These are phyloP conservation scores for Citrus trifoliata DNA, from an alignment of 345 rosid genomes.

Conservation along the genomic window DNA sequence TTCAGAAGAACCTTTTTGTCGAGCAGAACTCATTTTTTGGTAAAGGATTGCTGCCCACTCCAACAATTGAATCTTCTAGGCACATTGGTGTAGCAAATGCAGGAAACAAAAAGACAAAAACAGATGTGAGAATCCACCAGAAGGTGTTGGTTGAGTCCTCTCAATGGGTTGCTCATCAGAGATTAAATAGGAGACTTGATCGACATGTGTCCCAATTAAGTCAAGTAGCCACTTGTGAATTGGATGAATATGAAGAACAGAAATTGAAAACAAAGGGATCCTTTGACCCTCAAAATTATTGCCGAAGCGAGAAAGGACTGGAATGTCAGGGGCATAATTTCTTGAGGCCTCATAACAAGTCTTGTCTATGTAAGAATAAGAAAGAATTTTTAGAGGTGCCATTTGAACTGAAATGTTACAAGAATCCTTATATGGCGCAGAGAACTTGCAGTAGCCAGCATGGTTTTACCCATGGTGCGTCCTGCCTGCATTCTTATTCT, in stretches of 20 bases:
- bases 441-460: neutral
- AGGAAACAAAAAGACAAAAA: neutral
- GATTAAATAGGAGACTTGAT: neutral
- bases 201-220: neutral
- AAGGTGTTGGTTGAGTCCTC: neutral
- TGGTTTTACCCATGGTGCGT: neutral
- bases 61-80: neutral
- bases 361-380: neutral
- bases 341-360: neutral
- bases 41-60: conserved; percentile 1
- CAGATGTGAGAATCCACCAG: neutral
- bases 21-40: neutral
- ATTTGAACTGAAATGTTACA: neutral
- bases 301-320: neutral
- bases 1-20: conserved; percentile 1
- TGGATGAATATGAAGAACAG: neutral
- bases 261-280: neutral
- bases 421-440: neutral
- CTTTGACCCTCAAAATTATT: neutral
- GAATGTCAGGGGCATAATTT: neutral
- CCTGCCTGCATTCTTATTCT: neutral
- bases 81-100: neutral
- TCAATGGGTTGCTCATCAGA: neutral
- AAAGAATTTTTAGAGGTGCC: neutral
- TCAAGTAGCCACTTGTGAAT: neutral